Evolutionary conservation across 1,284 basidiomycete genomes (phyloP), one percentile per base, ranked within the genome.

Genomic region (Cryptococcus sp.): DNA sequence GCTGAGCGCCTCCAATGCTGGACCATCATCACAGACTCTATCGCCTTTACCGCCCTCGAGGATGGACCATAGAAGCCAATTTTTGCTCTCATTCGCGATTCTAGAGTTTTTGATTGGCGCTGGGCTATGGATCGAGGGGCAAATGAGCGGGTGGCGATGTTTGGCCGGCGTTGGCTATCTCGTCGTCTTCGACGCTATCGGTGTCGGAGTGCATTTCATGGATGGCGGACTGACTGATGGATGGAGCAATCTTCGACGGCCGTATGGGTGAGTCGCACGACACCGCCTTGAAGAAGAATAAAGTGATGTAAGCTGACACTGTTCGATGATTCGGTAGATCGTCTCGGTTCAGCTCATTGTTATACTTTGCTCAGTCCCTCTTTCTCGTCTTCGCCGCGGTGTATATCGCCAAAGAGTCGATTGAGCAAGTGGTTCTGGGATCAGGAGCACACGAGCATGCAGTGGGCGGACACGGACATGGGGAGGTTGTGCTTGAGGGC

Each of bases 161-260:
- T 87, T 90, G 56, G 94, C 93, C 0, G 95, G 92, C 0, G 78
- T 98, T 16, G 95, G 95, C 0, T 99, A 98, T 74, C 89, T 96
- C 83, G 86, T 96, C 30, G 93, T 98, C 0, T 99, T 98, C 71
- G 95, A 99, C 74, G 85, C 92, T 3, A 82, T 92, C 64, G 91
- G 91, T 0, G 83, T 93, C 4, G 85, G 82, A 19, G 80, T 83
- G n/a, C 79, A 81, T 22, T 76, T 88, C 2, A 68, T 87, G 16
- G 84, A 84, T 7, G 78, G 69, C n/a, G 61, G 68, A 10, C 52
- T 57, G 40, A 58, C 58, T 1, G 50, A 50, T 7, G 67, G 67
- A 23, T 68, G 72, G 68, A 67, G 71, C 11, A 77, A 76, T 41
- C 61, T 80, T 22, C 72, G 81, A 25, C 71, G 80, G 51, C 85